A percentile compares a stretch with the other conserved stretches of the same genome.
These are phyloP conservation scores for Aschersonia sp. DNA, from an alignment of 2,329 filamentous ascomycete genomes.

Conservation along the genomic window DNA sequence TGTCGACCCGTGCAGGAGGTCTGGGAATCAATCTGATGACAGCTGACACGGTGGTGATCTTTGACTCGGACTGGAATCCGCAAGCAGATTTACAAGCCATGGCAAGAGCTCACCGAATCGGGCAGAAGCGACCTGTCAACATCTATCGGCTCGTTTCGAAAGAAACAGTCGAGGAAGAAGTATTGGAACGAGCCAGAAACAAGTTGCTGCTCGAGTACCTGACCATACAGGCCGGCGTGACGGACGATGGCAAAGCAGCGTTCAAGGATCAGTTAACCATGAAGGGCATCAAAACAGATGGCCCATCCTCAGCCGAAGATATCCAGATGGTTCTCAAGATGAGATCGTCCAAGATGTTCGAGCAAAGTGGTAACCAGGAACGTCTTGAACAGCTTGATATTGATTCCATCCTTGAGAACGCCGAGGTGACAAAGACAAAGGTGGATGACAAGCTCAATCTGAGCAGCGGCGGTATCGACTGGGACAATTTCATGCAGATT, in stretches of 20 bases:
- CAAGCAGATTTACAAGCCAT: constrained; percentile 97
- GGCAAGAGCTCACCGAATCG: constrained; percentile 95
- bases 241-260: constrained; percentile 82
- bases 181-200: constrained; percentile 88
- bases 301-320: constrained; percentile 83
- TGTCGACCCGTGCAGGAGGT: constrained; percentile 90
- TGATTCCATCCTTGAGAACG: constrained; percentile 90
- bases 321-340: constrained; percentile 95
- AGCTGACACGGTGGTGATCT: constrained; percentile 92
- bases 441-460: constrained; percentile 84
- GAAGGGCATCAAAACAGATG: constrained; percentile 57
- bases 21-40: constrained; percentile 99
- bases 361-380: constrained; percentile 91
- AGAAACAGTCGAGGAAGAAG: constrained; percentile 96
- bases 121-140: constrained; percentile 89
- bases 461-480: constrained; percentile 69
- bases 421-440: constrained; percentile 93
- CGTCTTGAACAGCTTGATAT: constrained; percentile 96
- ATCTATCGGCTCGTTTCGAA: constrained; percentile 96
- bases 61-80: constrained; percentile 98
- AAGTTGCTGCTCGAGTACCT: constrained; percentile 96
- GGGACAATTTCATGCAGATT: constrained; percentile 95
- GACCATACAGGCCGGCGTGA: constrained; percentile 92
- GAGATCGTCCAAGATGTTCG: constrained; percentile 98
- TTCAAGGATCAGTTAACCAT: constrained; percentile 62